Conservation (phyloP, 805 yeast species). For the Cyberlindnera euphorbiae region DNA sequence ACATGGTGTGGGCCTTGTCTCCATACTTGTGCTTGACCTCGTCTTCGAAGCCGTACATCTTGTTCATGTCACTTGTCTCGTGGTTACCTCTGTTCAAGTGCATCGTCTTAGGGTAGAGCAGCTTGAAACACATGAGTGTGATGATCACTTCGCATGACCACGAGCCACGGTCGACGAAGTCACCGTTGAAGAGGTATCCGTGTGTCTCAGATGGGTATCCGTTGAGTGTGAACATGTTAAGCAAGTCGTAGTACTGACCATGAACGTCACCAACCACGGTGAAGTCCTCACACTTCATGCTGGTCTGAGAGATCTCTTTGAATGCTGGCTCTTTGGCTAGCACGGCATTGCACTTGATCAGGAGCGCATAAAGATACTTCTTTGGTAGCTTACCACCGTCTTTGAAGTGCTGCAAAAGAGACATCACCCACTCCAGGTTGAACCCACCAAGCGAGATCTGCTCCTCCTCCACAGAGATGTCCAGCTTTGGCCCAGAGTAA, state of each 20-base stretch:
- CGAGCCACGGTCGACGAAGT: conserved; percentile 95
- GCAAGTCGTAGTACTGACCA: conserved; percentile 90
- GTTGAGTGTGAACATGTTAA: conserved; percentile 69
- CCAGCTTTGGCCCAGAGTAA: conserved; percentile 56
- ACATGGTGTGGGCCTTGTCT: conserved; percentile 72
- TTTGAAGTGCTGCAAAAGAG: conserved; percentile 68
- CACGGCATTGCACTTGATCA: conserved; percentile 63
- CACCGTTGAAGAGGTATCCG: conserved; percentile 88
- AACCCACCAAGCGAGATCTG: conserved; percentile 27
- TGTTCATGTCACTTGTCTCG: conserved; percentile 95
- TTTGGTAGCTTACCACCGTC: conserved; percentile 72
- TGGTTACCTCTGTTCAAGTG: conserved; percentile 93
- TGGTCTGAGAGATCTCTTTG: conserved; percentile 53
- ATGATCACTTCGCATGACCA: conserved; percentile 98
- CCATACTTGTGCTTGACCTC: conserved; percentile 91
- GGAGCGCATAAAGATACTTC: conserved; percentile 76
- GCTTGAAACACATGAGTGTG: conserved; percentile 68
- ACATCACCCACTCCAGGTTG: conserved; percentile 51
- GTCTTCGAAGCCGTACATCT: conserved; percentile 93
- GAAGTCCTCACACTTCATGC: conserved; percentile 29
- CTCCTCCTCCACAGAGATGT: conserved; percentile 30
- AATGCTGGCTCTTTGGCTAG: conserved; percentile 65
- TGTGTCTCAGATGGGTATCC: conserved; percentile 67
- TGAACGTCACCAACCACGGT: conserved; percentile 98
- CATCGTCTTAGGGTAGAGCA: conserved; percentile 64